Base-by-base conservation (phyloP, 345 rosid genomes). In the Bretschneidera sinensis region DNA sequence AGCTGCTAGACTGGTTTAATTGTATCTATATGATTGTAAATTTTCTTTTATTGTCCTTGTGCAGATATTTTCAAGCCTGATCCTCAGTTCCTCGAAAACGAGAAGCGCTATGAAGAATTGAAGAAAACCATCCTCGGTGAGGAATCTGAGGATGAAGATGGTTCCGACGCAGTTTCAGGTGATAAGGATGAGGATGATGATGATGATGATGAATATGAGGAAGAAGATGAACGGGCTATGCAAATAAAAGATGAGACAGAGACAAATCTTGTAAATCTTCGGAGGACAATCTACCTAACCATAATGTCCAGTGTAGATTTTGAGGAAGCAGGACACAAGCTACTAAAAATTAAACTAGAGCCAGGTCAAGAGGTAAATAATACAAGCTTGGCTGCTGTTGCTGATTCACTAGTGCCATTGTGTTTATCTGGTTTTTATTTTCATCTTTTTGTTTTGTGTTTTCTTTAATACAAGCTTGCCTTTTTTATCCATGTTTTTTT, bases 301-400 rank as follows among this genome's bases (percentile, higher is more conserved):
- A 94, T 94, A 23, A 94, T 94, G 99, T 94, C 99, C 48, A 94
- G 99, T 65, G 99, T 88, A 53, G 97, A 90, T 69, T 94, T 90
- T 68, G 97, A 94, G 81, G 97, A 90, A 78, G 99, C 96, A 51
- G 97, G 97, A 62, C 99, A 94, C 79, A 94, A 94, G 68, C 71
- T 94, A 21, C 70, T 94, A 70, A 94, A 94, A 71, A 88, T 94
- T 60, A 94, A 90, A 76, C 86, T 94, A 43, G 97, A 94, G 78
- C 88, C 96, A 13, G 99, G 99, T 57, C 99, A 94, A 83, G 97
- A 90, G 97, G 99, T 89, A 63, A 66, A 72, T 45, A 47, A 14
- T 31, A 31, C 28, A 39, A 28, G 8, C 33, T 28, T 28, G 3
- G 33, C 33, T 28, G 33, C 35, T 31, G 35, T 39, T 39, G 4